Evolutionary conservation across 805 yeast species (phyloP), one percentile per base, ranked within the genome.

Genomic region (Saitoella complicata): DNA sequence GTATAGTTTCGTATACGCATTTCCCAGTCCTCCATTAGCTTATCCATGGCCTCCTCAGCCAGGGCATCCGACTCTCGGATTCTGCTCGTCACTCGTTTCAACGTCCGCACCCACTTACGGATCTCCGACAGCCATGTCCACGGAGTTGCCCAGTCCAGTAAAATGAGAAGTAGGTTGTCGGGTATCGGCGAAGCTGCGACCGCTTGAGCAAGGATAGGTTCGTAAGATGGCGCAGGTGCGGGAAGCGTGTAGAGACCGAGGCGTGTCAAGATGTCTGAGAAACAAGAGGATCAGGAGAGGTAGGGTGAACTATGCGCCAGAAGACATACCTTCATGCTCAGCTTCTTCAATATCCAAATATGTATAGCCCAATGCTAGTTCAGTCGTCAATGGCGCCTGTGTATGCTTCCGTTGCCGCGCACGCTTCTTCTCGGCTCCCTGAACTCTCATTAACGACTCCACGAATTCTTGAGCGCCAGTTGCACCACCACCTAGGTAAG

Each of bases 321-420:
- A 30, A 5, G 11, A 29, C 43, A 7, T 42, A 41, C 55, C 54
- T 12, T 47, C 54, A 21, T 51, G 54, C 9, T 56, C 53, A 3
- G 43, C 46, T 39, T 57, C 60, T 11, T 40, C 39, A 34, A 55
- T 52, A 11, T 55, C 60, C 6, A 51, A 30, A 43, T 46, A 58
- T 9, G 54, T 39, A 43, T 57, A 58, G 10, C 61, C 59, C 34
- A 55, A 41, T 4, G 52, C 54, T 38, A 54, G 45, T 7, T 46
- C 49, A 32, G 50, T 53, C 11, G 55, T 50, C 6, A 44, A 37
- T 21, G 21, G 21, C 21, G 21, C 21, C 4, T 21, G 21, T 21
- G 21, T 21, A 4, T 21, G 21, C 21, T 21, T 21, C 21, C 21
- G 21, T 21, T 21, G 21, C 21, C 21, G 21, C 21, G 21, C 21